These are phyloP conservation scores for Lunularia cruciata DNA, from an alignment of 225 moss, liverwort and hornwort genomes.

Conservation along the genomic window DNA sequence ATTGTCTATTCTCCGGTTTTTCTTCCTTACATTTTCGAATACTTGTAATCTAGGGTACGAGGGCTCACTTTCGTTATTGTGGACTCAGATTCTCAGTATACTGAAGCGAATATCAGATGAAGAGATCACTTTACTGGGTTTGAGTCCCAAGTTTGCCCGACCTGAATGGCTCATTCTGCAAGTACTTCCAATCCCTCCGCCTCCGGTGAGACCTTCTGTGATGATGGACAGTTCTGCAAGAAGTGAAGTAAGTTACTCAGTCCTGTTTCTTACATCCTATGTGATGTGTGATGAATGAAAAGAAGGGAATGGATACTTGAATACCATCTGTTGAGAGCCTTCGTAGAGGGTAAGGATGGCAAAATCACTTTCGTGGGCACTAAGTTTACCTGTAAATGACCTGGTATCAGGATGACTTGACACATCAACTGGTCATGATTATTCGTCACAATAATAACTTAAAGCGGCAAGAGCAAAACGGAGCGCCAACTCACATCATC, in stretches of 20 bases:
- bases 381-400: background rate
- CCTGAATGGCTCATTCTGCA: slow-evolving; percentile 99
- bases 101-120: slow-evolving; percentile 89
- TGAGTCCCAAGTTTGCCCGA: slow-evolving; percentile 87
- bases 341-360: no score
- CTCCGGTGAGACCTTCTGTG: slow-evolving; percentile 96
- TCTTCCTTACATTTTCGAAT: no score
- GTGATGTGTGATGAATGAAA: no score
- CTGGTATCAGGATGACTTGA: slow-evolving; percentile 74
- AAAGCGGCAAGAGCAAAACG: slow-evolving; percentile 98
- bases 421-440: slow-evolving; percentile 99
- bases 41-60: no score
- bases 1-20: no score
- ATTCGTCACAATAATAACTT: slow-evolving; percentile 99
- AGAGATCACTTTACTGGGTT: slow-evolving; percentile 75
- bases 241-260: slow-evolving; percentile 54
- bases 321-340: background rate
- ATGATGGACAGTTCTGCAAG: slow-evolving; percentile 99
- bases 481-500: slow-evolving; percentile 96
- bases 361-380: background rate
- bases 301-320: no score
- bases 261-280: background rate
- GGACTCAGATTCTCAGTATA: slow-evolving; percentile 71
- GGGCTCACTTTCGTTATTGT: background rate
- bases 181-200: slow-evolving; percentile 94